Base-by-base conservation (phyloP, 768 basidiomycete species). In the Tylopilus felleus region DNA sequence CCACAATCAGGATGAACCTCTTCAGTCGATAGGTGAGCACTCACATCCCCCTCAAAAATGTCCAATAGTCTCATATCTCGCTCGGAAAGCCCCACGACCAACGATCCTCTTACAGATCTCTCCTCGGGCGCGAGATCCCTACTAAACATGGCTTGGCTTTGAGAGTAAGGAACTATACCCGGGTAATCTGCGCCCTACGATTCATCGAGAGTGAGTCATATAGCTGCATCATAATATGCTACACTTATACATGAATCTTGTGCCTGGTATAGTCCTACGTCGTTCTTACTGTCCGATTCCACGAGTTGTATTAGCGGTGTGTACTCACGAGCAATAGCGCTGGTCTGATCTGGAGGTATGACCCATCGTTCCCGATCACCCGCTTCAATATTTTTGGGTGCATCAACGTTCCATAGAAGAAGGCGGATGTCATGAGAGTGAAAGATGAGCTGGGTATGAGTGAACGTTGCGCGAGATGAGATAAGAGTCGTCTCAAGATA, bases 361-460 rank as follows among this genome's bases (percentile, higher is more conserved):
- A 61, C 8, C 86, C 89, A 42, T 83, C 74, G 61, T 89, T 84
- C 8, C 77, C 76, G 41, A 97, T 83, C 8, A 97, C 93, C 19
- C 85, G 75, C 53, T 76, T 80, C 36, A 97, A 74, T 63, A 98
- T 88, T 47, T 80, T 81, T 7, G 93, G 93, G 62, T 94, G 91
- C 78, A 95, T 84, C 21, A 98, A 74, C 0, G 91, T 96, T 13
- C 95, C 95, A 70, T 95, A 93, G 74, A 93, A 89, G 71, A 94
- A 95, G 17, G 85, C 85, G 23, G 74, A 71, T 56, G 67, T 42
- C 72, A 75, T 38, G 36, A 38, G n/a, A 19, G 36, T n/a, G 29
- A 51, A 35, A 25, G 51, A 43, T 22, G 40, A 35, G 17, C 31
- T 43, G 33, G 38, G 9, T 22, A 25, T 39, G 38, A 39, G 38